Percentiles rank a stretch among this genome's conserved stretches.
Evolutionary conservation across 345 rosid species (phyloP).

Genomic region (Erucastrum elatum): DNA sequence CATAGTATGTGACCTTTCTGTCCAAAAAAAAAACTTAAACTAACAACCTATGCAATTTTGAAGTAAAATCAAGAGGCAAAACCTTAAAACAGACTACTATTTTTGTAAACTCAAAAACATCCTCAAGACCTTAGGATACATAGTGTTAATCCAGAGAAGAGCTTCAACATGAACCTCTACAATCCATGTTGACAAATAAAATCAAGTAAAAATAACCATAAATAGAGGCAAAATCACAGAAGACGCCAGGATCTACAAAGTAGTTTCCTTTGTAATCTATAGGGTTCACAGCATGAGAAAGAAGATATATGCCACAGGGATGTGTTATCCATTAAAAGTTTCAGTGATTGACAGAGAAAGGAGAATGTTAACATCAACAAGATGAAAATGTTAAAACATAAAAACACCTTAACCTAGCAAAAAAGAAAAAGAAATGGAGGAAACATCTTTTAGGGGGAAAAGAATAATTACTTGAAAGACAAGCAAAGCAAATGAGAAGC

Average conservation of each 20-base stretch:
- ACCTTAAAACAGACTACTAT: background rate
- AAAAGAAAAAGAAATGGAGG: background rate
- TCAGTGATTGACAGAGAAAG: background rate
- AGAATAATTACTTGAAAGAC: conserved; percentile 23
- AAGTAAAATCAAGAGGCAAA: background rate
- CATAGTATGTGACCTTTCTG: background rate
- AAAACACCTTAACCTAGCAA: background rate
- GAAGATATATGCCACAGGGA: background rate
- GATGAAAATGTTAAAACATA: background rate
- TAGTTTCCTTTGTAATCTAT: no score
- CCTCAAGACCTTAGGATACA: background rate
- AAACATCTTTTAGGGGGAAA: background rate
- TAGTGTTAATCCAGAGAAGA: background rate
- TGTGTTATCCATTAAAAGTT: background rate
- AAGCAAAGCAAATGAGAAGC: conserved; percentile 17
- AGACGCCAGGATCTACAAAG: background rate
- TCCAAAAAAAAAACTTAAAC: background rate
- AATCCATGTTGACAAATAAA: background rate
- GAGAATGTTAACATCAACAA: background rate
- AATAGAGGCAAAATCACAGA: background rate
- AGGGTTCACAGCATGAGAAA: background rate
- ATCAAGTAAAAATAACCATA: background rate
- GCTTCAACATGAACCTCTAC: background rate
- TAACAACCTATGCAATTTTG: background rate
- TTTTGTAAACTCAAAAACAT: background rate